A percentile compares a stretch with the other conserved stretches of the same genome.
Conservation (phyloP, 169 alveolate species). For the Toxoplasma gondii region DNA sequence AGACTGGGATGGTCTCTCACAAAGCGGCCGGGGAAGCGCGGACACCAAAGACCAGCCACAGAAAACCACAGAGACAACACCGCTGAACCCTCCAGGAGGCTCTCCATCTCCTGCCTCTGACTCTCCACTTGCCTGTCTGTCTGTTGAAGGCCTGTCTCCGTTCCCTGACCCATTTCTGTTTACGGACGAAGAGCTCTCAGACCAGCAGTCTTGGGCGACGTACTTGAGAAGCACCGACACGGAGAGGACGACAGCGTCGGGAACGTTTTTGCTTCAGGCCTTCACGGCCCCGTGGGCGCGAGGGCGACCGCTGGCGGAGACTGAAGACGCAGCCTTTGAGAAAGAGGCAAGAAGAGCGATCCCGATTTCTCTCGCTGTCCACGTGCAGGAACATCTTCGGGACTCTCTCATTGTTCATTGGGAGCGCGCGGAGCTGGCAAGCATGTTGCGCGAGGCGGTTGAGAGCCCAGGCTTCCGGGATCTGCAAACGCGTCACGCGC, state of each 20-base stretch:
- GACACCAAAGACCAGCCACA: not conserved
- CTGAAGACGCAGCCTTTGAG: too few species aligned
- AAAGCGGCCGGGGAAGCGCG: too few species aligned
- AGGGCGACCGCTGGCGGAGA: not conserved
- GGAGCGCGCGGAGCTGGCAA: constrained; percentile 8
- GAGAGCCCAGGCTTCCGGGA: not conserved
- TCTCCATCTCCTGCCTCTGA: too few species aligned
- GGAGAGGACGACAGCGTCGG: not conserved
- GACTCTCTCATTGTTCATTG: constrained; percentile 1
- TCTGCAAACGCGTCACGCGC: not conserved
- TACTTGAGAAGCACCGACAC: not conserved
- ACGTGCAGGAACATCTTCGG: not conserved
- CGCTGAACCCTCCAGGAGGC: too few species aligned
- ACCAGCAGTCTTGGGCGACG: not conserved
- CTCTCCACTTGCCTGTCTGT: too few species aligned
- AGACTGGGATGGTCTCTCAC: too few species aligned
- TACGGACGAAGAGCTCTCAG: not conserved
- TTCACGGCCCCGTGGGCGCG: not conserved
- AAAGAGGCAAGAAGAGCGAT: not conserved
- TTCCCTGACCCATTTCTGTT: not conserved
- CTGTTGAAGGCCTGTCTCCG: not conserved
- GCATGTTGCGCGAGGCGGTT: not conserved
- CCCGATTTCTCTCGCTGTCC: not conserved
- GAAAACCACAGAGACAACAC: too few species aligned
- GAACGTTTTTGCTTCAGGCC: not conserved